These are phyloP conservation scores for Aspergillus spinulosporus DNA, from an alignment of 2,329 filamentous ascomycete species.

Conservation along the genomic window DNA sequence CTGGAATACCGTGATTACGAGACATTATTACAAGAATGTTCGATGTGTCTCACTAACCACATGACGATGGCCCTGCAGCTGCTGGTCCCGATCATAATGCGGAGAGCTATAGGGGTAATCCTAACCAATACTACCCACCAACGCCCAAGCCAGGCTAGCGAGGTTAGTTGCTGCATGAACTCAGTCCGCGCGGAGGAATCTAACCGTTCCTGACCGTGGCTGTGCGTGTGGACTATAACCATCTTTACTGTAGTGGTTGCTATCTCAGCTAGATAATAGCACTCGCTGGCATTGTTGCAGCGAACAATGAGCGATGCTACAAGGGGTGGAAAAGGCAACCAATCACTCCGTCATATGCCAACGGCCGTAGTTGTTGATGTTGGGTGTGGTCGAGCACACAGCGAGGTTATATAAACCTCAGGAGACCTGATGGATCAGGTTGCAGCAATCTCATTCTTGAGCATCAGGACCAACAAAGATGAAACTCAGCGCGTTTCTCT, in stretches of 20 bases:
- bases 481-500: not conserved
- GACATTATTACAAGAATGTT: not conserved
- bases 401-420: not conserved
- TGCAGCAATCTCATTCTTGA: not conserved
- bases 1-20: not conserved
- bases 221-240: not conserved
- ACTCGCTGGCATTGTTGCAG: no score
- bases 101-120: not conserved
- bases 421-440: not conserved
- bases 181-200: not conserved
- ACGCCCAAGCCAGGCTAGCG: not conserved
- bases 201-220: not conserved
- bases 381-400: not conserved
- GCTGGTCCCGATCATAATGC: not conserved
- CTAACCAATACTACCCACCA: not conserved
- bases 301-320: not conserved
- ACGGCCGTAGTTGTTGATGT: not conserved
- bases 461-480: not conserved
- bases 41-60: not conserved
- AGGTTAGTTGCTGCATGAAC: not conserved
- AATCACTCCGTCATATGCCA: not conserved
- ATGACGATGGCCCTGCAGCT: constrained; percentile 1
- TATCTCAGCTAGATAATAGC: no score
- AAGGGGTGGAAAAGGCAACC: not conserved
- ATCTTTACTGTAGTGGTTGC: not conserved